phyloP scores from a whole-genome alignment of 202 grass and related monocot species.

The Digitaria exilis region DNA sequence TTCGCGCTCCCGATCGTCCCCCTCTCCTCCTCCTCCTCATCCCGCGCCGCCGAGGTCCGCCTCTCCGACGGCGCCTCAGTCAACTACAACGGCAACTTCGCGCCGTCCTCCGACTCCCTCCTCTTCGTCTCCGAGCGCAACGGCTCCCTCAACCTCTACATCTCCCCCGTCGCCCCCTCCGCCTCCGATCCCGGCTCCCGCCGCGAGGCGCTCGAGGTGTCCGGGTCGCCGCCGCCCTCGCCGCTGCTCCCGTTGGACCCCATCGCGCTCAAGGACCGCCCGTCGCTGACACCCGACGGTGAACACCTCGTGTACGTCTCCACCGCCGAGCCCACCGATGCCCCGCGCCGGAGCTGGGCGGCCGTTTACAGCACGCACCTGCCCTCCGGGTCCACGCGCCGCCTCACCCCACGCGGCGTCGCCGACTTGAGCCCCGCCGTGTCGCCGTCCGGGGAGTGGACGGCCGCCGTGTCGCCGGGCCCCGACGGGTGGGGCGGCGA shows the following conservation, averaged over 20 bases:
- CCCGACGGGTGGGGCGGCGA: slow-evolving; percentile 52
- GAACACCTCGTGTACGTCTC: slow-evolving; percentile 75
- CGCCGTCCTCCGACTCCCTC: slow-evolving; percentile 45
- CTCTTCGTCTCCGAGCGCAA: slow-evolving; percentile 79
- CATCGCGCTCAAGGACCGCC: slow-evolving; percentile 62
- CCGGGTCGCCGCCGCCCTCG: not conserved
- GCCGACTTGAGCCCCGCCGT: slow-evolving; percentile 83
- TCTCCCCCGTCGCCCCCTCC: not conserved
- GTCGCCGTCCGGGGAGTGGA: slow-evolving; percentile 83
- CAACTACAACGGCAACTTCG: slow-evolving; percentile 94
- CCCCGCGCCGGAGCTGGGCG: slow-evolving; percentile 69
- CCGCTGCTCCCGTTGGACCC: slow-evolving; percentile 47
- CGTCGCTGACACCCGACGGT: slow-evolving; percentile 54
- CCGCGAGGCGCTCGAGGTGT: slow-evolving; percentile 23
- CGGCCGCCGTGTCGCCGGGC: slow-evolving; percentile 63
- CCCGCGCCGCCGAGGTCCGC: slow-evolving; percentile 35
- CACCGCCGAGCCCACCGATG: slow-evolving; percentile 41
- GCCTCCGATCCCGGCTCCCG: not conserved
- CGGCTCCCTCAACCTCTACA: slow-evolving; percentile 54
- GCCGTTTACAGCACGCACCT: slow-evolving; percentile 68
- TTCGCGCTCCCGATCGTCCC: slow-evolving; percentile 59
- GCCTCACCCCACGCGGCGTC: slow-evolving; percentile 54
- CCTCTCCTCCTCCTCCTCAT: not conserved
- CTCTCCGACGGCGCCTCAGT: slow-evolving; percentile 87
- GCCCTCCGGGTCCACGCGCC: slow-evolving; percentile 33